A percentile compares a stretch with the other conserved stretches of the same genome.
Evolutionary conservation across 2,329 filamentous ascomycete species (phyloP).

Genomic region (Aspergillus alliaceus): DNA sequence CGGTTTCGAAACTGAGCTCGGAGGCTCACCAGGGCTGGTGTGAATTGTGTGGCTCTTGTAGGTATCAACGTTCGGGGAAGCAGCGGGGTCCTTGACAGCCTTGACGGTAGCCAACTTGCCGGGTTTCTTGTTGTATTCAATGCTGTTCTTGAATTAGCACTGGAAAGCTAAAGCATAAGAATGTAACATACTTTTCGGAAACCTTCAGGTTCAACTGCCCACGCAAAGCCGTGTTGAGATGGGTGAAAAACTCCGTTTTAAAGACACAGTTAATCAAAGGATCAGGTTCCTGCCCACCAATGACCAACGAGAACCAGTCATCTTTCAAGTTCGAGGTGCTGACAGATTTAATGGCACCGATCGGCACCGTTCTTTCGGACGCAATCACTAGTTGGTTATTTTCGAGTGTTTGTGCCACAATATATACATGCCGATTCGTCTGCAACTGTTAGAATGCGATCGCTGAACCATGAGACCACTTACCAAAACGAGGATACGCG

Average conservation of each 20-base stretch:
- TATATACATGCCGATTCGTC: constrained; percentile 83
- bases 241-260: constrained; percentile 96
- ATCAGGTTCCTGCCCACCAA: constrained; percentile 86
- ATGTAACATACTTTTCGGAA: constrained; percentile 58
- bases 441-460: constrained; percentile 23
- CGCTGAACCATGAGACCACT: constrained; percentile 15
- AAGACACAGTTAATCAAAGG: constrained; percentile 91
- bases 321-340: constrained; percentile 79
- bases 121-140: constrained; percentile 98
- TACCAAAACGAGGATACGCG: constrained; percentile 75
- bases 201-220: constrained; percentile 81
- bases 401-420: constrained; percentile 79
- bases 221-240: constrained; percentile 77
- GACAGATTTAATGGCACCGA: constrained; percentile 87
- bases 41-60: constrained; percentile 96
- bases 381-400: constrained; percentile 80
- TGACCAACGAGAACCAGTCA: constrained; percentile 93
- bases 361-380: constrained; percentile 75
- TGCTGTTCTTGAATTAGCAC: constrained; percentile 43
- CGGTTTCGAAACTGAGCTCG: constrained; percentile 77
- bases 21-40: constrained; percentile 77
- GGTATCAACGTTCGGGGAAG: constrained; percentile 65
- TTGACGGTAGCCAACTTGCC: constrained; percentile 89
- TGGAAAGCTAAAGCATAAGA: background rate
- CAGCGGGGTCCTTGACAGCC: constrained; percentile 80